A percentile compares a stretch with the other conserved stretches of the same genome.
Conservation (phyloP, 495 filamentous ascomycete genomes). For the Hypoxylon fragiforme region DNA sequence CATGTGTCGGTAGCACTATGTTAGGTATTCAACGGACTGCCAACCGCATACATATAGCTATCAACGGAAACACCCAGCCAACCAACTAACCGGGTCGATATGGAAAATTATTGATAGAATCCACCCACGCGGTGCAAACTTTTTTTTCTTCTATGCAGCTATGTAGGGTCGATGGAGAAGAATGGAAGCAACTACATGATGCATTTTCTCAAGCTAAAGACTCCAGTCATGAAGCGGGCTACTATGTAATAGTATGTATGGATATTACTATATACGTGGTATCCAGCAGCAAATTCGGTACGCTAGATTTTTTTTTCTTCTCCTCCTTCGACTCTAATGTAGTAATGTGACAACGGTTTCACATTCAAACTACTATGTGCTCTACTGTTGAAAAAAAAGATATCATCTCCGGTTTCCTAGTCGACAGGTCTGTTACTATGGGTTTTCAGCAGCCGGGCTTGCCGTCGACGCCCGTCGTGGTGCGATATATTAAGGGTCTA, state of each 20-base stretch:
- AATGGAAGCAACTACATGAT: background rate
- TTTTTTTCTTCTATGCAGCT: conserved; percentile 22
- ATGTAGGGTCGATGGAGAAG: conserved; percentile 14
- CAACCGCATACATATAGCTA: too few species aligned
- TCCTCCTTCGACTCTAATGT: too few species aligned
- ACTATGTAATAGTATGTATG: too few species aligned
- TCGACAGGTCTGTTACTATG: conserved; percentile 17
- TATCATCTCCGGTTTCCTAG: conserved; percentile 25
- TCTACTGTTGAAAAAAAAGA: too few species aligned
- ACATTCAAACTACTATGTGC: too few species aligned
- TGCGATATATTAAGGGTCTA: too few species aligned
- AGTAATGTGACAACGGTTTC: too few species aligned
- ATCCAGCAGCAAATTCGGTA: conserved; percentile 18
- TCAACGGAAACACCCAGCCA: conserved; percentile 8
- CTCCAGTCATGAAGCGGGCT: conserved; percentile 31
- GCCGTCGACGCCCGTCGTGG: conserved; percentile 1
- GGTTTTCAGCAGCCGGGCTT: conserved; percentile 12
- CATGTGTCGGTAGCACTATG: too few species aligned
- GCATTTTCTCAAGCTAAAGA: conserved; percentile 5
- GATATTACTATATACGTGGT: too few species aligned
- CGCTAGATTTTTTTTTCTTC: conserved; percentile 7
- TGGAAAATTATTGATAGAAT: conserved; percentile 2
- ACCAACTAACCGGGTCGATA: conserved; percentile 11
- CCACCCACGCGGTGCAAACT: conserved; percentile 30
- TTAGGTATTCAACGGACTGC: too few species aligned